Evolutionary conservation across 352 stramenopile species (phyloP).

Genomic region (Thalassiosira pacifica): DNA sequence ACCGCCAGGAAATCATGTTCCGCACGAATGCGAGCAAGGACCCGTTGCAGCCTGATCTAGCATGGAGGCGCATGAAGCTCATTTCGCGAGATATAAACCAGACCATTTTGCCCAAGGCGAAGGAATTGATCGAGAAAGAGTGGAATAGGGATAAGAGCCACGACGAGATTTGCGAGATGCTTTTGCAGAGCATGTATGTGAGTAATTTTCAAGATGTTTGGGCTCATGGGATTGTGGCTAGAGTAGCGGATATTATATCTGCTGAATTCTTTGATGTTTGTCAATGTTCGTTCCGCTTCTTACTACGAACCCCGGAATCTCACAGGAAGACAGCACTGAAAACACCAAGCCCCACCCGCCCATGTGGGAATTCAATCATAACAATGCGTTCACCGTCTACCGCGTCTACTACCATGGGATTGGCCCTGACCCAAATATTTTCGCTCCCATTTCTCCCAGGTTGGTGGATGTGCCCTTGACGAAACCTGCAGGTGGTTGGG

Average conservation of each 20-base stretch:
- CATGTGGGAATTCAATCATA: conserved; percentile 63
- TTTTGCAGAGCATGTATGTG: conserved; percentile 67
- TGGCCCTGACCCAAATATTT: conserved; percentile 52
- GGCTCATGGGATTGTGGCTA: neutral
- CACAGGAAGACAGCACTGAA: conserved; percentile 24
- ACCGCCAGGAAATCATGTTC: conserved; percentile 75
- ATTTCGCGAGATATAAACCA: conserved; percentile 34
- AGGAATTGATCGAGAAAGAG: conserved; percentile 53
- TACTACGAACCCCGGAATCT: no score
- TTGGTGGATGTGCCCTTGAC: conserved; percentile 40
- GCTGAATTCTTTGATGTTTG: no score
- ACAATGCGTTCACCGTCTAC: conserved; percentile 68
- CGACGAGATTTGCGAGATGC: conserved; percentile 57
- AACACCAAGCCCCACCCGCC: conserved; percentile 8
- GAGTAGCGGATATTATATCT: neutral
- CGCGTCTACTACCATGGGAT: conserved; percentile 66
- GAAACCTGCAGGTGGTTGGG: conserved; percentile 8
- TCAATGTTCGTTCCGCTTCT: no score
- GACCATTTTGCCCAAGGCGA: conserved; percentile 35
- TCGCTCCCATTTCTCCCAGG: conserved; percentile 45
- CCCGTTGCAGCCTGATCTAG: conserved; percentile 55
- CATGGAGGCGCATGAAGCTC: conserved; percentile 59
- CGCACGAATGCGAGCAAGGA: conserved; percentile 67
- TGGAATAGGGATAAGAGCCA: conserved; percentile 40
- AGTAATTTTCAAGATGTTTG: conserved; percentile 27